Base-by-base conservation (phyloP, 2,329 filamentous ascomycete genomes). In the Plectosphaerella sp. region DNA sequence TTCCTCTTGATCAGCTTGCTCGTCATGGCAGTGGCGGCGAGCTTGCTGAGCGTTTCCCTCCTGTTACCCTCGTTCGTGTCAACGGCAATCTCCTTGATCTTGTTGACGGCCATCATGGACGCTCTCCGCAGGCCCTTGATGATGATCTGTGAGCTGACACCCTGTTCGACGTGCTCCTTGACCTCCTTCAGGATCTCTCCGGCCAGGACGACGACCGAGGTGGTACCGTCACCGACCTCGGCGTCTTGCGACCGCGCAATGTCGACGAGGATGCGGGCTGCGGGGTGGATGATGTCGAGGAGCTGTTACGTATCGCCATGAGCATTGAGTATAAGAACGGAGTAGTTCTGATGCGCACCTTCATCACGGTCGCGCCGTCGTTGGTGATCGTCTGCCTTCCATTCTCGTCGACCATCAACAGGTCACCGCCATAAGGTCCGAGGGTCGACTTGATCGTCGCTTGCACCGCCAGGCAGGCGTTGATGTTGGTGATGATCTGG, bases 1-100 rank as follows among this genome's bases (percentile, higher is more conserved):
- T 99, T 97, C 65, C 93, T 83, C 83, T 97, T 96, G 69, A 99
- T 97, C 62, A 99, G 79, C 80, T 99, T 99, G 82, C 92, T 97
- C 72, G 92, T 97, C 94, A 99, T 99, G 62, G 94, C 94, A 25
- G 94, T 99, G 36, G 83, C 91, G 28, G 94, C 94, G 62, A 99
- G 79, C 74, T 96, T 96, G 69, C 79, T 75, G 55, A 99, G 80
- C 42, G 92, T 97, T 62, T 97, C 92, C 62, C 89, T 84, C 73
- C 87, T 88, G 73, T 89, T 93, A 54, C 79, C 83, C 69, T 96
- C 91, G 61, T 84, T 82, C 51, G 91, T 92, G 73, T 86, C 86
- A 60, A 97, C 84, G 47, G 92, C 88, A 70, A 99, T 96, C 76
- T 99, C 94, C 82, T 95, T 96, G 71, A 99, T 87, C 80, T 97